These are phyloP conservation scores for Russula virescens DNA, from an alignment of 768 basidiomycete species.

Conservation along the genomic window DNA sequence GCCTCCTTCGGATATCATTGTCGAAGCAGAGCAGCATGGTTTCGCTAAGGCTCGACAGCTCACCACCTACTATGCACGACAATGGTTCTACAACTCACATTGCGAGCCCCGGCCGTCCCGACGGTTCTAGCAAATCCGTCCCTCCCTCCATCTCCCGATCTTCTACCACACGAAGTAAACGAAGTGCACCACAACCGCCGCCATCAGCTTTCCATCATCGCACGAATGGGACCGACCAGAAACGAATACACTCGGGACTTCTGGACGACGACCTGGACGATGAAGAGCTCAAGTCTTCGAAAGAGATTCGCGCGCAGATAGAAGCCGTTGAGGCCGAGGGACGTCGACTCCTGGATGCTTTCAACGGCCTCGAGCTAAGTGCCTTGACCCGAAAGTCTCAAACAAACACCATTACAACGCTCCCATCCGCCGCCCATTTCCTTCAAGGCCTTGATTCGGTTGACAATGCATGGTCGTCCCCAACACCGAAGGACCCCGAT, in stretches of 20 bases:
- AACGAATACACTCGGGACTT: constrained; percentile 23
- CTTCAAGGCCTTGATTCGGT: constrained; percentile 18
- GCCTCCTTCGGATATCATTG: constrained; percentile 32
- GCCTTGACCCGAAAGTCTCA: constrained; percentile 49
- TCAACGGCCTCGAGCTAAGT: constrained; percentile 71
- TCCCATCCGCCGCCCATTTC: constrained; percentile 23
- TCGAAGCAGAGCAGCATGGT: constrained; percentile 47
- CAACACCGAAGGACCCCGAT: constrained; percentile 17
- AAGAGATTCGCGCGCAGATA: constrained; percentile 62
- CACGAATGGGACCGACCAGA: constrained; percentile 20
- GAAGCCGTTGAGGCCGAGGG: constrained; percentile 65
- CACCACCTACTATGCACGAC: constrained; percentile 38
- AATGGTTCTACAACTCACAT: constrained; percentile 9
- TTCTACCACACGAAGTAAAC: constrained; percentile 26
- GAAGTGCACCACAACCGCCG: constrained; percentile 23
- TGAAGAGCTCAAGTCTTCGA: constrained; percentile 51
- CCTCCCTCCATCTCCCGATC: constrained; percentile 35
- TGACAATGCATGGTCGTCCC: constrained; percentile 16
- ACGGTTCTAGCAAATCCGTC: constrained; percentile 23
- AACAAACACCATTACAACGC: constrained; percentile 27
- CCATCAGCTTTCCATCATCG: constrained; percentile 32
- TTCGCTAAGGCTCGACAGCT: constrained; percentile 42
- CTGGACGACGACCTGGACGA: constrained; percentile 46
- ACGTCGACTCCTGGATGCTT: constrained; percentile 66
- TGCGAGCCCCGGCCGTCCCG: constrained; percentile 29